phyloP scores from a whole-genome alignment of 1,139 yeast species.

The Lizanozyma gosingica region DNA sequence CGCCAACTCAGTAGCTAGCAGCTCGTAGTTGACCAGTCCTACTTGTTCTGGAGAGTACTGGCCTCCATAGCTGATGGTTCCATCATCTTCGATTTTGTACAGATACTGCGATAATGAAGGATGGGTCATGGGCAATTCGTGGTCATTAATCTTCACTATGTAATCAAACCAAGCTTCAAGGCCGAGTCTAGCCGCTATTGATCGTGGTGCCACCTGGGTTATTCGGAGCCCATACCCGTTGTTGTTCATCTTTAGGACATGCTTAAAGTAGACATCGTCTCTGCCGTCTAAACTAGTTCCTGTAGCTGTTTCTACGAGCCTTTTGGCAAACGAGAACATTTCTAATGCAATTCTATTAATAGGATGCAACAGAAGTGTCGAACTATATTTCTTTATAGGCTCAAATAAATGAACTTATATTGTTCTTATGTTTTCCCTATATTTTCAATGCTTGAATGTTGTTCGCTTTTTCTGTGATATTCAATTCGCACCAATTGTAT shows the following conservation, averaged over 20 bases:
- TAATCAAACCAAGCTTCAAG: conserved; percentile 84
- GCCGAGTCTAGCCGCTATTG: conserved; percentile 27
- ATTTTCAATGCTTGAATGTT: too few species aligned
- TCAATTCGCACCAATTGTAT: too few species aligned
- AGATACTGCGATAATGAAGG: conserved; percentile 23
- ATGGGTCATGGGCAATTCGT: conserved; percentile 48
- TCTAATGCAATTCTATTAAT: too few species aligned
- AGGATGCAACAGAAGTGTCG: too few species aligned
- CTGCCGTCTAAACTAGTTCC: neutral
- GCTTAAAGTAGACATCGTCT: neutral
- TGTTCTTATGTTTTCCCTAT: too few species aligned
- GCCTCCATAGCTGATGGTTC: conserved; percentile 32
- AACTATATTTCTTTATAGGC: too few species aligned
- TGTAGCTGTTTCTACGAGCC: neutral
- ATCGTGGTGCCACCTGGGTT: conserved; percentile 31
- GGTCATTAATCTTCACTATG: conserved; percentile 69
- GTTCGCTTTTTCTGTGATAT: too few species aligned
- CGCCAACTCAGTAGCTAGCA: conserved; percentile 29
- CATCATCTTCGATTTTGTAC: conserved; percentile 35
- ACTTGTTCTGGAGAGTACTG: conserved; percentile 29
- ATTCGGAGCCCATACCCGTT: conserved; percentile 37
- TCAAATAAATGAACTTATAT: too few species aligned
- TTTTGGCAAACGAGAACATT: neutral
- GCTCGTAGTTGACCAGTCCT: conserved; percentile 25
- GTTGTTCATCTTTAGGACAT: conserved; percentile 11